These are phyloP conservation scores for Spinellus fusiger DNA, from an alignment of 192 early-diverging fungal species.

Conservation along the genomic window DNA sequence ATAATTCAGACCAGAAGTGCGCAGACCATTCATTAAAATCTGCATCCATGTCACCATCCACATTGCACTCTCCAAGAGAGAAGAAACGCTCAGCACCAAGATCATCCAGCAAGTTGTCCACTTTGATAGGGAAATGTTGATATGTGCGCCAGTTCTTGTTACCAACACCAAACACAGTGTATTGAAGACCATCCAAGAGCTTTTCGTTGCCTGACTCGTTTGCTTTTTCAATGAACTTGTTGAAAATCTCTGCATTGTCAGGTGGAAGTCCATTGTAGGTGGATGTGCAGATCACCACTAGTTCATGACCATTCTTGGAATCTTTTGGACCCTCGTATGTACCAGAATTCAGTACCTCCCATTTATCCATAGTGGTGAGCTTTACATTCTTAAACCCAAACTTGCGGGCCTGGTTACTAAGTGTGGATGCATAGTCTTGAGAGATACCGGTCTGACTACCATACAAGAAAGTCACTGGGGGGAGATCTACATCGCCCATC, in stretches of 20 bases:
- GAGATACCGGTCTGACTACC: slow-evolving; percentile 51
- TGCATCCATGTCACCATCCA: slow-evolving; percentile 35
- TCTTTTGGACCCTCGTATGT: slow-evolving; percentile 5
- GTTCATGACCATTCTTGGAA: slow-evolving; percentile 1
- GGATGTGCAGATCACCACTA: slow-evolving; percentile 26
- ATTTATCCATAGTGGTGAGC: slow-evolving; percentile 34
- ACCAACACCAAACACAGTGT: slow-evolving; percentile 53
- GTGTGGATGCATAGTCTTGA: slow-evolving; percentile 40
- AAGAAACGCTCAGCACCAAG: slow-evolving; percentile 43
- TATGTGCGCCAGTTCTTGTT: slow-evolving; percentile 55
- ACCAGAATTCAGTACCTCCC: slow-evolving; percentile 24
- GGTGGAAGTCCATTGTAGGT: slow-evolving; percentile 42
- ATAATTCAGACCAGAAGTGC: slow-evolving; percentile 23
- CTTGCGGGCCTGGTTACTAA: slow-evolving; percentile 27
- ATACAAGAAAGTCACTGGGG: slow-evolving; percentile 41
- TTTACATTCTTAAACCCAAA: slow-evolving; percentile 35
- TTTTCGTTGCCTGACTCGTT: slow-evolving; percentile 11
- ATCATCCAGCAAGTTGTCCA: slow-evolving; percentile 34
- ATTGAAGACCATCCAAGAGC: slow-evolving; percentile 35
- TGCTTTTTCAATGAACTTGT: slow-evolving; percentile 19
- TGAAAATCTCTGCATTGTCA: slow-evolving; percentile 42
- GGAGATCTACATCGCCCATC: slow-evolving; percentile 9
- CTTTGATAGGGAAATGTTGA: slow-evolving; percentile 43
- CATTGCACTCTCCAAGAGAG: slow-evolving; percentile 40
- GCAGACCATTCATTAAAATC: slow-evolving; percentile 23